Evolutionary conservation across 352 stramenopile genomes (phyloP).

Genomic region (Globisporangium recalcitrans): DNA sequence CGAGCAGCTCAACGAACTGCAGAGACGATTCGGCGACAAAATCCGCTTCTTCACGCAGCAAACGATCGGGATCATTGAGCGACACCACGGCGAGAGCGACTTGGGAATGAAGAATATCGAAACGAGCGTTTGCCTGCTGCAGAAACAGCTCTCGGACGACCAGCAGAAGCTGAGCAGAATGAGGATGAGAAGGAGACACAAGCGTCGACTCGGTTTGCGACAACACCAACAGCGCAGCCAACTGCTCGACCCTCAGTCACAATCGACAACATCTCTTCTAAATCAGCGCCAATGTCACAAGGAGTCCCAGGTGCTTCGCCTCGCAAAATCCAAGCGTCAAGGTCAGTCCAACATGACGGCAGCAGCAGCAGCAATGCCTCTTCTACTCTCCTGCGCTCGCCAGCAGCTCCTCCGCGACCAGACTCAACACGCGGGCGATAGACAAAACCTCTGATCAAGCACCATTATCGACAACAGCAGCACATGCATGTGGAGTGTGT

Average conservation of each 20-base stretch:
- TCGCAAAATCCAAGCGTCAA: slow-evolving; percentile 11
- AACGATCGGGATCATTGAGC: slow-evolving; percentile 18
- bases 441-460: not conserved
- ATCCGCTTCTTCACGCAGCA: slow-evolving; percentile 27
- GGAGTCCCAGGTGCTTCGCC: not conserved
- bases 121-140: slow-evolving; percentile 20
- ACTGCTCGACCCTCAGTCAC: not conserved
- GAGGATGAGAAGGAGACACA: slow-evolving; percentile 7
- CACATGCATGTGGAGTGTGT: too few species aligned
- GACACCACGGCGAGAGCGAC: slow-evolving; percentile 22
- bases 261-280: not conserved
- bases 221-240: not conserved
- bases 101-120: slow-evolving; percentile 16
- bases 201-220: not conserved
- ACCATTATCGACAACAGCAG: not conserved
- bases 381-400: not conserved
- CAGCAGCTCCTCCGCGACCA: slow-evolving; percentile 2
- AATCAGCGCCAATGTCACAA: not conserved
- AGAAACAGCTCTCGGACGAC: slow-evolving; percentile 23
- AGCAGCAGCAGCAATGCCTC: not conserved
- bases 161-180: slow-evolving; percentile 19
- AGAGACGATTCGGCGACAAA: slow-evolving; percentile 29
- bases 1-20: slow-evolving; percentile 23
- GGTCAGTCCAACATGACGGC: not conserved
- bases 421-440: slow-evolving; percentile 3